These are phyloP conservation scores for Aleurites moluccanus DNA, from an alignment of 441 rosid species.

Conservation along the genomic window DNA sequence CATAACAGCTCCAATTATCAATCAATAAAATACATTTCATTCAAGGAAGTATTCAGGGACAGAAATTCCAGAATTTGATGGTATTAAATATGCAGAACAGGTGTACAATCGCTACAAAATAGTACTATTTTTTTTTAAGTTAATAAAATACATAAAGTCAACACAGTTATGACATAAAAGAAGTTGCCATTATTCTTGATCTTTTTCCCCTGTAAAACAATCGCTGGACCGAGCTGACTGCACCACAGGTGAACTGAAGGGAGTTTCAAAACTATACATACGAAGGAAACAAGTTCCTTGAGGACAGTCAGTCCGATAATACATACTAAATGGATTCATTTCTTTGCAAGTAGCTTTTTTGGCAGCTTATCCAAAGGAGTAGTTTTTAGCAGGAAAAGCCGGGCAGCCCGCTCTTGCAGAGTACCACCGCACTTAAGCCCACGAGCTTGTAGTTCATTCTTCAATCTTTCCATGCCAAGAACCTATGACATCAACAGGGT, in stretches of 20 bases:
- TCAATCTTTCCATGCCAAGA: constrained; percentile 84
- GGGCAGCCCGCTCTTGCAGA: constrained; percentile 80
- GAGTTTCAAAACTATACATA: constrained; percentile 16
- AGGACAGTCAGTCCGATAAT: constrained; percentile 7
- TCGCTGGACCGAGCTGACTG: background rate
- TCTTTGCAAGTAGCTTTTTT: constrained; percentile 85
- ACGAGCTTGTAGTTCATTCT: constrained; percentile 66
- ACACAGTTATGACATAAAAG: background rate
- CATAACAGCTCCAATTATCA: too few relatives aligned
- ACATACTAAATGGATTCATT: constrained; percentile 37
- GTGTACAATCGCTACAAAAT: background rate
- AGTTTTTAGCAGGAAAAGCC: constrained; percentile 74
- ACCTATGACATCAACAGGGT: constrained; percentile 38
- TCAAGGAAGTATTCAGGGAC: background rate
- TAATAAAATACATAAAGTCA: background rate
- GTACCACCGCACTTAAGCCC: constrained; percentile 96
- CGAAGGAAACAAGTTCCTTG: background rate
- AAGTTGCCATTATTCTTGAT: background rate
- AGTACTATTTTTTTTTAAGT: background rate
- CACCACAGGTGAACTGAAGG: background rate
- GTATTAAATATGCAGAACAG: background rate
- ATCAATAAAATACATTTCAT: background rate
- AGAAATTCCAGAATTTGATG: background rate
- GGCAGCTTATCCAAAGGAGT: constrained; percentile 76
- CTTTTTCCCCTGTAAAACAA: background rate